These are phyloP conservation scores for Cyberlindnera amylophila DNA, from an alignment of 805 yeast species.

Conservation along the genomic window DNA sequence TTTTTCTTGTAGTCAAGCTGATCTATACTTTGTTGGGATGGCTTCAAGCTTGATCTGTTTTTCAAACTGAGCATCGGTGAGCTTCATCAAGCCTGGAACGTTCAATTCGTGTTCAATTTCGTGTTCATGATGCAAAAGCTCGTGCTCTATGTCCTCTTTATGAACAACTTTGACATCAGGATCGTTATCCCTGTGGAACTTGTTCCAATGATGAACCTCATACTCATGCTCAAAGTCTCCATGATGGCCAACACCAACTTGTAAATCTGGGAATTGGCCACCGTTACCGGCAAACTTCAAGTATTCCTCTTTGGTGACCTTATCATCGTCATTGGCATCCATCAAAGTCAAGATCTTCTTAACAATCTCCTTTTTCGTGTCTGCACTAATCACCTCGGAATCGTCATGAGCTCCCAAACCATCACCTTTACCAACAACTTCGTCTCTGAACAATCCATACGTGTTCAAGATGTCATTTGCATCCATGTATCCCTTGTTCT, in stretches of 20 bases:
- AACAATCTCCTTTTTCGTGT: constrained; percentile 50
- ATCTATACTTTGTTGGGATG: constrained; percentile 36
- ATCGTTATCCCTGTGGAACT: constrained; percentile 70
- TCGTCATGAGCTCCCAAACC: constrained; percentile 83
- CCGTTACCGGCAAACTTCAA: constrained; percentile 54
- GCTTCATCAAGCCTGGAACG: constrained; percentile 35
- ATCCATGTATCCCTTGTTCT: constrained; percentile 53
- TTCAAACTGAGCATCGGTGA: constrained; percentile 38
- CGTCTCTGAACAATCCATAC: constrained; percentile 74
- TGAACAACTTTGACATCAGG: constrained; percentile 81
- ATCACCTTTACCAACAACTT: constrained; percentile 80
- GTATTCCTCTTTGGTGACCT: constrained; percentile 69
- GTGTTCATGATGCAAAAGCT: constrained; percentile 37
- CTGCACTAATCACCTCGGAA: constrained; percentile 53
- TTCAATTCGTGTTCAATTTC: constrained; percentile 85
- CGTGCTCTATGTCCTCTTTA: constrained; percentile 78
- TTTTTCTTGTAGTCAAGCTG: too few relatives aligned
- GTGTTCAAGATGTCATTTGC: constrained; percentile 65
- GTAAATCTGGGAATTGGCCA: constrained; percentile 83
- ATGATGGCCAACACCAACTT: constrained; percentile 92
- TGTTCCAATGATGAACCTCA: constrained; percentile 91
- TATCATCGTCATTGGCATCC: constrained; percentile 65
- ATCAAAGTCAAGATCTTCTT: constrained; percentile 51
- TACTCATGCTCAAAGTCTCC: constrained; percentile 91
- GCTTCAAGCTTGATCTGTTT: constrained; percentile 32